Evolutionary conservation across 2,329 filamentous ascomycete genomes (phyloP).

Genomic region (Botrytis sinoallii): DNA sequence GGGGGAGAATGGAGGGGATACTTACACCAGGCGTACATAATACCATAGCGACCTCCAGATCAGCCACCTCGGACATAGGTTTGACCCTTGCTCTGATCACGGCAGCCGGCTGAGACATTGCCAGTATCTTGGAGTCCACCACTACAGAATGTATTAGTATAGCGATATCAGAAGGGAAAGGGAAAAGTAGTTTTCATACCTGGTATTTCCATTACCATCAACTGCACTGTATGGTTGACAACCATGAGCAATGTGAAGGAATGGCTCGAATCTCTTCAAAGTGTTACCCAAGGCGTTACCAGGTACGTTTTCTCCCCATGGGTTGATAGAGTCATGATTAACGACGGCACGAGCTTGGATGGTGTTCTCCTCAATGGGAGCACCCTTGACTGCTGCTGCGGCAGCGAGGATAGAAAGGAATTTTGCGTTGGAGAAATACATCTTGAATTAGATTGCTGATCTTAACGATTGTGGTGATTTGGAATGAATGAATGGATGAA

Average conservation of each 20-base stretch:
- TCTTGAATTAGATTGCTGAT: background rate
- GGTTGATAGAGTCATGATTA: background rate
- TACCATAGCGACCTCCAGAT: background rate
- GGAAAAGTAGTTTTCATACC: background rate
- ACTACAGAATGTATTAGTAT: background rate
- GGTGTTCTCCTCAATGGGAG: background rate
- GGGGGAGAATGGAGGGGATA: no score
- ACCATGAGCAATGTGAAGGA: background rate
- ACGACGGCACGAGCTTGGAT: background rate
- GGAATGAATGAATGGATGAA: background rate
- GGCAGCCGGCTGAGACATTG: background rate
- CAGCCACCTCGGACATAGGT: constrained; percentile 3
- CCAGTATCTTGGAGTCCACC: background rate
- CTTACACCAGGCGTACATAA: constrained; percentile 3
- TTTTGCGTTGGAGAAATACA: background rate
- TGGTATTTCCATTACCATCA: background rate
- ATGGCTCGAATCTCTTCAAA: background rate
- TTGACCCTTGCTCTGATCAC: background rate
- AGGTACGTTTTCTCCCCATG: background rate
- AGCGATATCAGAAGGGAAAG: background rate
- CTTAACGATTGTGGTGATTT: background rate
- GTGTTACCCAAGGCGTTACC: background rate
- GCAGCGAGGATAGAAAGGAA: background rate
- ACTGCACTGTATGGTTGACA: constrained; percentile 2
- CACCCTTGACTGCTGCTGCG: background rate